phyloP scores from a whole-genome alignment of 306 rosid species.

The Gynostemma pentaphyllum region DNA sequence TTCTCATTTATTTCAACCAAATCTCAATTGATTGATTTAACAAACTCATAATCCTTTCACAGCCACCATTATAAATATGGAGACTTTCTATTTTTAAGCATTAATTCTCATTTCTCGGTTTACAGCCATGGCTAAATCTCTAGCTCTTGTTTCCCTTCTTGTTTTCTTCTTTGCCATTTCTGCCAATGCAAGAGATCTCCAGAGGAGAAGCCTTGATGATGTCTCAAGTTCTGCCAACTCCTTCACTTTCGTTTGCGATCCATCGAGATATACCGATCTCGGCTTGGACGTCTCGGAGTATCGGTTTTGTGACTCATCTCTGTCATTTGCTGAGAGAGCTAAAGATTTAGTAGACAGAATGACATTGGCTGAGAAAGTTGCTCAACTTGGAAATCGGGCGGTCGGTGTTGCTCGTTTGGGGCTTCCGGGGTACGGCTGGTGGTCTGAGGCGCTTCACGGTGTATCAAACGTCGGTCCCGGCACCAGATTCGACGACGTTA shows the following conservation, averaged over 20 bases:
- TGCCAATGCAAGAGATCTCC: not conserved
- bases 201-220: not conserved
- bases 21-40: not conserved
- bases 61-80: no score
- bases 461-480: not conserved
- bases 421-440: not conserved
- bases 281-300: not conserved
- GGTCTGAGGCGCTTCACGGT: not conserved
- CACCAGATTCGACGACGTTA: not conserved
- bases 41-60: not conserved
- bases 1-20: no score
- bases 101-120: not conserved
- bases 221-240: not conserved
- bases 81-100: no score
- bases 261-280: not conserved
- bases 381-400: not conserved
- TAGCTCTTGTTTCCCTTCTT: not conserved
- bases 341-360: not conserved
- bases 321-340: not conserved
- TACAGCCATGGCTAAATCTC: not conserved
- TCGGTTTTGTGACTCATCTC: not conserved
- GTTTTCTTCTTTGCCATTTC: not conserved
- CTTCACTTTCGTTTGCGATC: not conserved
- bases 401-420: not conserved
- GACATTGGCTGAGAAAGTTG: not conserved